Conservation (phyloP, 177 flowering plant species). For the Vitis hybrid region DNA sequence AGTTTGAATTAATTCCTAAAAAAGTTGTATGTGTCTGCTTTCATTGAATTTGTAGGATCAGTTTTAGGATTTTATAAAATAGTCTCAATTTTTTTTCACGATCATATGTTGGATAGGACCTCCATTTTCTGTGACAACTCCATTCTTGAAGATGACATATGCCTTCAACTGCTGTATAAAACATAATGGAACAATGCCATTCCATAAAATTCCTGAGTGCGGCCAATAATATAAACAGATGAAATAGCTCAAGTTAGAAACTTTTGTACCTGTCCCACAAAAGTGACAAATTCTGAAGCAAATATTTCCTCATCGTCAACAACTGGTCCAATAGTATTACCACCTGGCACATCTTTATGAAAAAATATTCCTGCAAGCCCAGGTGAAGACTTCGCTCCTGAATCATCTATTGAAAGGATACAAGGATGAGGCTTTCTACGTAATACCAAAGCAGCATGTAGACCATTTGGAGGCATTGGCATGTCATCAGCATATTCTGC, state of each 20-base stretch:
- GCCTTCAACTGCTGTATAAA: background rate
- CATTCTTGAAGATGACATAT: background rate
- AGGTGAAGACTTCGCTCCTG: conserved; percentile 63
- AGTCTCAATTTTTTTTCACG: background rate
- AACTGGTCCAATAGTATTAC: conserved; percentile 66
- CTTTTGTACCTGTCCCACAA: conserved; percentile 85
- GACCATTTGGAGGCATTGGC: conserved; percentile 68
- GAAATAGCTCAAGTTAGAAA: background rate
- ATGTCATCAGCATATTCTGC: conserved; percentile 89
- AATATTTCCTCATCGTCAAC: conserved; percentile 82
- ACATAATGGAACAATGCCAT: background rate
- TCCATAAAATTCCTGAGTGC: background rate
- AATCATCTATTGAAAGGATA: conserved; percentile 71
- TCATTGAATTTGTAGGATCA: background rate
- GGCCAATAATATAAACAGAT: background rate
- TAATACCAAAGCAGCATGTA: conserved; percentile 82
- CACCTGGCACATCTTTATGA: conserved; percentile 81
- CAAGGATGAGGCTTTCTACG: conserved; percentile 90
- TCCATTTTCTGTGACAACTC: background rate
- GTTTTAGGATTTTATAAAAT: background rate
- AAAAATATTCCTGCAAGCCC: conserved; percentile 78
- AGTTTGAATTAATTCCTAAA: background rate
- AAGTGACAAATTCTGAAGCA: conserved; percentile 82
- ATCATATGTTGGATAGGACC: background rate
- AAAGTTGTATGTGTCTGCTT: background rate